phyloP scores from a whole-genome alignment of 352 stramenopile genomes.

The Ophiocytium majus region DNA sequence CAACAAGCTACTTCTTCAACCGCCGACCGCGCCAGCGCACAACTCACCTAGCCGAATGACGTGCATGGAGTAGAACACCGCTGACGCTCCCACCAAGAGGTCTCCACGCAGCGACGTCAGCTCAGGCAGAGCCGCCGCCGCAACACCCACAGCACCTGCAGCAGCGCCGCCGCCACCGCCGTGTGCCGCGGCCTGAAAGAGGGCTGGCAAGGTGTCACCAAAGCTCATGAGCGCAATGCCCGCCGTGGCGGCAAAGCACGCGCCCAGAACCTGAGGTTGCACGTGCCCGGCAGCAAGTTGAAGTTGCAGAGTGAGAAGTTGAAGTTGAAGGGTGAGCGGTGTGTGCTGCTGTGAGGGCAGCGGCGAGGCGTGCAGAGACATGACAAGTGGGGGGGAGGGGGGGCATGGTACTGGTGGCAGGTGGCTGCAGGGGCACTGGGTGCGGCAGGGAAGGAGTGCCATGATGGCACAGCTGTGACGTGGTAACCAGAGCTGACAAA shows the following conservation, averaged over 20 bases:
- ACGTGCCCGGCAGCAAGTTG: no score
- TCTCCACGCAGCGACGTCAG: constrained; percentile 27
- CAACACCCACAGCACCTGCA: background rate
- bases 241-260: constrained; percentile 43
- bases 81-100: constrained; percentile 40
- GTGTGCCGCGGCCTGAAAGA: constrained; percentile 1
- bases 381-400: no score
- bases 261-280: constrained; percentile 51
- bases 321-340: no score
- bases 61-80: constrained; percentile 53
- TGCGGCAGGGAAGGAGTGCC: no score
- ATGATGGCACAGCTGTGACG: no score
- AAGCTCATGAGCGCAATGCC: constrained; percentile 50
- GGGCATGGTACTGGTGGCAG: no score
- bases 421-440: no score
- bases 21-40: background rate
- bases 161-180: constrained; percentile 10
- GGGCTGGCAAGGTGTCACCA: constrained; percentile 34
- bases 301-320: no score
- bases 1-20: background rate
- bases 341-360: no score
- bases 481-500: no score
- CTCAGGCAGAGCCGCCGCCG: background rate
- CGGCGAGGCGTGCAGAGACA: no score
- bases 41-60: constrained; percentile 49